Base-by-base conservation (phyloP, 495 filamentous ascomycete genomes). In the Talaromyces liani region DNA sequence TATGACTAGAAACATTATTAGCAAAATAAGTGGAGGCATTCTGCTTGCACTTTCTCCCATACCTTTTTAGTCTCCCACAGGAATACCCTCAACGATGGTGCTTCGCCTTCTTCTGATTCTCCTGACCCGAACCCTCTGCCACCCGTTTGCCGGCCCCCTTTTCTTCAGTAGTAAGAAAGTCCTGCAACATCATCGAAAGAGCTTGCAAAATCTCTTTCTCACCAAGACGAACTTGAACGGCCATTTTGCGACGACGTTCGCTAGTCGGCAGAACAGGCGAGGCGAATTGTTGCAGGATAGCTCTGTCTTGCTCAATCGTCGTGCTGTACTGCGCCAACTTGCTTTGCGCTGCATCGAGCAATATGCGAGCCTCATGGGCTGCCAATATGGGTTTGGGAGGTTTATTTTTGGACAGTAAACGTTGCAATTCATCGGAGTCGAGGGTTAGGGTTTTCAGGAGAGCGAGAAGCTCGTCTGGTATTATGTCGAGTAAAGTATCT, bases 161-260 rank as follows among this genome's bases (percentile, higher is more conserved):
- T 16, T 61, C 67, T 25, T 58, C 64, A 18, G 14, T 56, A 3
- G 61, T 24, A 10, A 68, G 33, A 25, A 64, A 65, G 47, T 64
- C 64, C 25, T 71, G 65, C 24, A 84, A 71, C 66, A 75, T 70
- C 39, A 72, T 71, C 29, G 65, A 65, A 16, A 76, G 77, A 80
- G 69, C 77, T 76, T 76, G 79, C 71, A 71, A 86, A n/a, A 96
- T 77, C 61, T 82, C 76, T 70, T 95, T 96, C 74, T 97, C 93
- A 8, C 92, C 93, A 39, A 86, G 73, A 55, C 92, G 84, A 39
- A 96, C 89, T 65, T 89, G 77, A 3, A 91, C 67, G 0, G 92
- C 92, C 87, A 91, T 92, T 51, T 71, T 80, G 45, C 67, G 75
- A 58, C 88, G 76, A 5, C 74, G 71, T 14, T 65, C 18, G 6